These are phyloP conservation scores for Apophysomyces ossiformis DNA, from an alignment of 371 early-diverging fungal species.

Conservation along the genomic window DNA sequence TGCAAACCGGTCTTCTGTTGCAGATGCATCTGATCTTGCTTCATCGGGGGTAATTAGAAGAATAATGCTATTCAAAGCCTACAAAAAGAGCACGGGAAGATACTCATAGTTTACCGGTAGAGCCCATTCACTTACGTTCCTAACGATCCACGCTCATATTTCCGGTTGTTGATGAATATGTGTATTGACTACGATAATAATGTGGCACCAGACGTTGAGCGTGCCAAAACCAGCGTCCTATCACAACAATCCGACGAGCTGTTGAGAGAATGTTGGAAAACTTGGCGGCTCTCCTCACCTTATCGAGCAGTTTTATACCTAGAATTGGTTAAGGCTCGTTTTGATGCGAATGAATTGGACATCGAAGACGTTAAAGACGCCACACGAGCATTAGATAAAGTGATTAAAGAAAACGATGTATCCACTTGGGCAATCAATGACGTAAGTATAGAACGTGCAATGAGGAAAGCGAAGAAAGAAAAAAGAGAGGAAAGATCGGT, in stretches of 20 bases:
- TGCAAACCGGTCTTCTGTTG: not conserved
- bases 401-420: conserved; percentile 52
- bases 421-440: conserved; percentile 58
- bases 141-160: conserved; percentile 59
- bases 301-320: conserved; percentile 69
- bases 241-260: conserved; percentile 65
- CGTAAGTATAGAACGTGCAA: conserved; percentile 31
- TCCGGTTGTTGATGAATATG: conserved; percentile 60
- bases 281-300: conserved; percentile 72
- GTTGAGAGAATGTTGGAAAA: conserved; percentile 69
- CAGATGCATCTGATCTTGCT: not conserved
- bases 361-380: conserved; percentile 60
- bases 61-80: no score
- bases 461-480: no score
- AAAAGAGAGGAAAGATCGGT: no score
- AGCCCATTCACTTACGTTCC: conserved; percentile 58
- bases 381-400: conserved; percentile 49
- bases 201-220: conserved; percentile 51
- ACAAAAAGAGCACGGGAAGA: no score
- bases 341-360: conserved; percentile 46
- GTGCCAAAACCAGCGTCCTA: conserved; percentile 54
- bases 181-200: conserved; percentile 61
- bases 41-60: no score
- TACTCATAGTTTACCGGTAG: conserved; percentile 13
- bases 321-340: conserved; percentile 63